Evolutionary conservation across 768 basidiomycete genomes (phyloP).

Genomic region (Naganishia vaughanmartiniae): DNA sequence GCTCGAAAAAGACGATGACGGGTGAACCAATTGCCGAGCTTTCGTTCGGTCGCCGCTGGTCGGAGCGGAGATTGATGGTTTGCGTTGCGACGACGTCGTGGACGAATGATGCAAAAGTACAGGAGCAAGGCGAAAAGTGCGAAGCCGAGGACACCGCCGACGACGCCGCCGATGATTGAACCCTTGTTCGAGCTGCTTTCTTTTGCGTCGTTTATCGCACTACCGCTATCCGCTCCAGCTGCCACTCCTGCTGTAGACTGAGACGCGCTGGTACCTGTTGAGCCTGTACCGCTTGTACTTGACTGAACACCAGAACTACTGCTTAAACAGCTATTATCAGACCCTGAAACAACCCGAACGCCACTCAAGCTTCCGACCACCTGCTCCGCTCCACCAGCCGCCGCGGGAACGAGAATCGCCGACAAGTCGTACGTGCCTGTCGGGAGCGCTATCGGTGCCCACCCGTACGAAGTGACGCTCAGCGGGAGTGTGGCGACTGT

Average conservation of each 20-base stretch:
- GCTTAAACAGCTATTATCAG: neutral
- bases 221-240: neutral
- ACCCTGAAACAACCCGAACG: neutral
- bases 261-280: neutral
- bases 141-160: constrained; percentile 5
- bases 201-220: neutral
- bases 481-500: constrained; percentile 1
- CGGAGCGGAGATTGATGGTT: neutral
- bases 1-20: neutral
- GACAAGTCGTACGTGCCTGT: constrained; percentile 21
- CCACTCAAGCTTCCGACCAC: neutral
- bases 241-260: neutral
- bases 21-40: neutral
- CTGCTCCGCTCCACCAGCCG: neutral
- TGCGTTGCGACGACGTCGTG: neutral
- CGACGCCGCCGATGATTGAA: constrained; percentile 6
- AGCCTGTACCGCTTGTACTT: neutral
- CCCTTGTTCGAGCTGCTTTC: neutral
- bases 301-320: neutral
- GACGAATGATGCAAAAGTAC: neutral
- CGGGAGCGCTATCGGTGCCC: constrained; percentile 7
- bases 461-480: constrained; percentile 3
- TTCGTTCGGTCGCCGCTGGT: neutral
- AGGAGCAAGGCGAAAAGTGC: neutral
- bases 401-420: neutral